phyloP scores from a whole-genome alignment of 2,329 filamentous ascomycete species.

The Neofusicoccum sp. region DNA sequence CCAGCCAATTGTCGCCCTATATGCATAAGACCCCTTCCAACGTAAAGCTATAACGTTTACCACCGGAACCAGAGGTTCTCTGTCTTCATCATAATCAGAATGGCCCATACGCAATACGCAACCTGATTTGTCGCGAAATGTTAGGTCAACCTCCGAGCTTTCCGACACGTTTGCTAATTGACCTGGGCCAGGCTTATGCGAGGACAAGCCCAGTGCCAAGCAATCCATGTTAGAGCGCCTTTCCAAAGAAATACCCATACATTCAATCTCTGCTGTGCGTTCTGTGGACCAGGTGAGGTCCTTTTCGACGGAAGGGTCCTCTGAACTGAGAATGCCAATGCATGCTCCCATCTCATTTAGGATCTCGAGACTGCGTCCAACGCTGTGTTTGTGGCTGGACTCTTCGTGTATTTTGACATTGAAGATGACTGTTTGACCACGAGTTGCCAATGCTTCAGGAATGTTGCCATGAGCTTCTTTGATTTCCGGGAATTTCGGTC shows the following conservation, averaged over 20 bases:
- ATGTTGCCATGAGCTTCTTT: background rate
- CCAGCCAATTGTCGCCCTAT: conserved; percentile 1
- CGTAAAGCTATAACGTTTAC: conserved; percentile 9
- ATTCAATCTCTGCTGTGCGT: background rate
- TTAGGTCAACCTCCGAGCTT: background rate
- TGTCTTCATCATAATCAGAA: too few relatives aligned
- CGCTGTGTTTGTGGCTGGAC: background rate
- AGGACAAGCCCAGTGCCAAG: background rate
- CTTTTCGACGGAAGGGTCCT: background rate
- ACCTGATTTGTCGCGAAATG: background rate
- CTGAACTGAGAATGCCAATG: background rate
- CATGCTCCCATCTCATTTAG: background rate
- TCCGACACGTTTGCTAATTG: background rate
- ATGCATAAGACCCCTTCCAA: background rate
- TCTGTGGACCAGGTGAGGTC: too few relatives aligned
- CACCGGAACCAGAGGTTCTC: background rate
- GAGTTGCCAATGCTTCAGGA: background rate
- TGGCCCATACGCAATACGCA: background rate
- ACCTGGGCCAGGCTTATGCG: too few relatives aligned
- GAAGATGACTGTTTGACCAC: background rate
- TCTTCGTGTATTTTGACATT: background rate
- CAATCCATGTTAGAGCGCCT: background rate
- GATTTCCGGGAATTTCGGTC: background rate
- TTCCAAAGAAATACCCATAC: background rate
- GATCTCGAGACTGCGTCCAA: background rate